Base-by-base conservation (phyloP, 2,329 filamentous ascomycete species). In the Pochonia chlamydosporia region DNA sequence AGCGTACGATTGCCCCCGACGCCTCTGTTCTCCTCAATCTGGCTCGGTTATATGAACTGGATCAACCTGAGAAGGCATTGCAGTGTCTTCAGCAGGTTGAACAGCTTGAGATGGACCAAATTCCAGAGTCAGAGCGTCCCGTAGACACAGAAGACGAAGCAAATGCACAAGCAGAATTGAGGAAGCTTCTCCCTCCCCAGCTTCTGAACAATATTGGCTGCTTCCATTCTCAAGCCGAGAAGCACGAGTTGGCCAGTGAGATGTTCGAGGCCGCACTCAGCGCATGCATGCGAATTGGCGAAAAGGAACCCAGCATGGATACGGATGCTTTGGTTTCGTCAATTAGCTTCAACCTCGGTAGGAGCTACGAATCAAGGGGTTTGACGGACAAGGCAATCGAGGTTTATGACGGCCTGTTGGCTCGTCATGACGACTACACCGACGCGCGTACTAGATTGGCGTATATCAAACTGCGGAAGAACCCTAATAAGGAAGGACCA, bases 191-290 rank as follows among this genome's bases (percentile, higher is more conserved):
- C 2, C 88, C 91, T 1, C 93, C 93, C 4, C 90, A 96, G 60
- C 75, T 97, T 2, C 77, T 99, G 37, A 99, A 97, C 74, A 99
- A 99, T 63, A 95, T 97, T 63, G 93, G 89, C 5, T 96, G 91
- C 66, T 97, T 97, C 68, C 82, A 95, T 56, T 96, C 89, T 56
- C 90, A 96, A 62, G 78, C 83, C 2, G 90, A 95, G 58, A 90
- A 89, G 61, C 84, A 87, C 53, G 81, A 85, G 18, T 75, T 82
- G 51, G 91, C 93, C 20, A 85, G 88, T 54, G 85, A 92, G 43
- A 79, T 95, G 69, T 99, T 97, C 63, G 89, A 99, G 64, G 84
- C 87, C n/a, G 93, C 91, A 0, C 71, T 99, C 46, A 86, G 85
- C 52, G 89, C 92, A 14, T 96, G 91, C 61, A 83, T 95, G 57